Evolutionary conservation across 2,329 filamentous ascomycete genomes (phyloP).

Genomic region (Penicillium sumatraense): DNA sequence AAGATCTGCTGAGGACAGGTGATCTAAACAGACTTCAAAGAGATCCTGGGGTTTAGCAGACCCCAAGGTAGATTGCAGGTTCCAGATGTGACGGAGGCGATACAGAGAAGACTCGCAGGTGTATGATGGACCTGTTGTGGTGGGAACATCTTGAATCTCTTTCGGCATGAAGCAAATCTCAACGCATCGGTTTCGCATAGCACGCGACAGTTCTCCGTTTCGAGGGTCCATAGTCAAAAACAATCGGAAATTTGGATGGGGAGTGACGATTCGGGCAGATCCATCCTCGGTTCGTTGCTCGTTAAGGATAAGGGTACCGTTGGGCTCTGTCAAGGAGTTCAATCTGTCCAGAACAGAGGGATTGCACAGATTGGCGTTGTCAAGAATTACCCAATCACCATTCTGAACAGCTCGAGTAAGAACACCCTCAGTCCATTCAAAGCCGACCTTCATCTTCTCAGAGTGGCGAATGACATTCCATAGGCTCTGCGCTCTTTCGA

Average conservation of each 20-base stretch:
- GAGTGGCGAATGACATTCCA: slow-evolving; percentile 61
- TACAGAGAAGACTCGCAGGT: slow-evolving; percentile 45
- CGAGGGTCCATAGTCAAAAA: slow-evolving; percentile 93
- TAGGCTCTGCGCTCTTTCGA: slow-evolving; percentile 56
- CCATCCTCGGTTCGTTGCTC: slow-evolving; percentile 87
- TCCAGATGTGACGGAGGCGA: slow-evolving; percentile 42
- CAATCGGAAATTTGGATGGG: slow-evolving; percentile 85
- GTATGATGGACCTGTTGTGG: slow-evolving; percentile 37
- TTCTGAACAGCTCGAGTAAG: slow-evolving; percentile 84
- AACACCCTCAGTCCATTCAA: slow-evolving; percentile 95
- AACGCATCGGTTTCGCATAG: slow-evolving; percentile 93
- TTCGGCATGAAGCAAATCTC: slow-evolving; percentile 76
- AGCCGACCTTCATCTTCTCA: slow-evolving; percentile 70
- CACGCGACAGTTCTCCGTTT: slow-evolving; percentile 90
- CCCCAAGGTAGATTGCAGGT: slow-evolving; percentile 17
- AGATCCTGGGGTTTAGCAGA: slow-evolving; percentile 19
- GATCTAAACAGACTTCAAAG: slow-evolving; percentile 41
- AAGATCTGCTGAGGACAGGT: slow-evolving; percentile 41
- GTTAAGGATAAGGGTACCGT: slow-evolving; percentile 86
- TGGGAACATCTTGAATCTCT: slow-evolving; percentile 26
- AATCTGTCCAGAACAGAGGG: slow-evolving; percentile 91
- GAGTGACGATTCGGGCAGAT: slow-evolving; percentile 75
- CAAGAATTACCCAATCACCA: slow-evolving; percentile 90
- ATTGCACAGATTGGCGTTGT: slow-evolving; percentile 97
- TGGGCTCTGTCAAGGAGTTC: slow-evolving; percentile 91